A percentile compares a stretch with the other conserved stretches of the same genome.
Conservation (phyloP, 345 rosid genomes). For the Hypericum perforatum region DNA sequence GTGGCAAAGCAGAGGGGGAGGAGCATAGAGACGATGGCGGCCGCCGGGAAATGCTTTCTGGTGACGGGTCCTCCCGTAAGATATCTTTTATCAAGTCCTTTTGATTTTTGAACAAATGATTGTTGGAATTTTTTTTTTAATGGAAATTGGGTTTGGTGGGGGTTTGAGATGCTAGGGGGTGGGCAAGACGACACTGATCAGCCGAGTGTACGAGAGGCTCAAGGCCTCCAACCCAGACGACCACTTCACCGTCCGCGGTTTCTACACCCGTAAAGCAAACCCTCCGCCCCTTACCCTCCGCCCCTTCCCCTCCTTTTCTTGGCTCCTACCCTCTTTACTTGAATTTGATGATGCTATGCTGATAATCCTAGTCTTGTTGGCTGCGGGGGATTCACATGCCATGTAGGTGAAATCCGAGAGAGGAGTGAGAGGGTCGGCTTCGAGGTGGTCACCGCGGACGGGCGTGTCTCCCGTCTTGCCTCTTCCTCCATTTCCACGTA, state of each 20-base stretch:
- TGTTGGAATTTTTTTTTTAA: not conserved
- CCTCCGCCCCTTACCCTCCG: not conserved
- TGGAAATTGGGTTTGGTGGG: no score
- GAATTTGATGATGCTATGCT: not conserved
- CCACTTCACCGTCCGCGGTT: constrained; percentile 47
- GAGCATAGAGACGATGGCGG: constrained; percentile 17
- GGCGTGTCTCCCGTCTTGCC: constrained; percentile 50
- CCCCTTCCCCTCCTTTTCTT: not conserved
- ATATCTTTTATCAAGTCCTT: not conserved
- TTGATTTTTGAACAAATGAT: not conserved
- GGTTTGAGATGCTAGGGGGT: constrained; percentile 34
- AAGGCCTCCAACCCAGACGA: constrained; percentile 30
- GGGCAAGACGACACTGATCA: constrained; percentile 67
- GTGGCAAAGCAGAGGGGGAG: not conserved
- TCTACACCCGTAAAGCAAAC: constrained; percentile 38
- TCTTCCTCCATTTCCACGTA: constrained; percentile 40
- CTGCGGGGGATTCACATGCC: no score
- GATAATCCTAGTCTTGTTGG: not conserved
- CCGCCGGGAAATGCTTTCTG: constrained; percentile 29
- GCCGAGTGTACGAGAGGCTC: constrained; percentile 40
- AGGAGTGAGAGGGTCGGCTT: constrained; percentile 54
- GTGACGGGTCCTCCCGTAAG: constrained; percentile 38
- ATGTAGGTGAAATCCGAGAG: constrained; percentile 41
- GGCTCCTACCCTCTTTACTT: not conserved
- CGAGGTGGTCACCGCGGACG: constrained; percentile 51